Percentiles rank a stretch among this genome's conserved stretches.
Evolutionary conservation across 2,329 filamentous ascomycete species (phyloP).

Genomic region (Penicillium sp.): DNA sequence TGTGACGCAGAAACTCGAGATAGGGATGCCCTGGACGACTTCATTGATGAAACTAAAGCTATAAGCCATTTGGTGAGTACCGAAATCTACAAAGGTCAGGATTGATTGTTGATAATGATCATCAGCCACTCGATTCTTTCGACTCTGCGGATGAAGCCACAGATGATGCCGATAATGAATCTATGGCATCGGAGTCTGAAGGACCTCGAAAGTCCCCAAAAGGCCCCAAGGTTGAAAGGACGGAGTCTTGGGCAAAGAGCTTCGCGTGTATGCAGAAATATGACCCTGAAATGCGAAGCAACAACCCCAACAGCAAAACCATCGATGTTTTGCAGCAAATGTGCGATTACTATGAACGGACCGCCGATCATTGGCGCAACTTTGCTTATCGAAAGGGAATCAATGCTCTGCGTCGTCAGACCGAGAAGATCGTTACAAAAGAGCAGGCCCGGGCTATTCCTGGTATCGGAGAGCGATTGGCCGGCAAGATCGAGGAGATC

Average conservation of each 20-base stretch:
- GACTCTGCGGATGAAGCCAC: conserved; percentile 27
- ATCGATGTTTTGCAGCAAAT: conserved; percentile 78
- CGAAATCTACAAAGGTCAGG: not conserved
- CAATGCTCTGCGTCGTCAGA: conserved; percentile 67
- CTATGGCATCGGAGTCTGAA: conserved; percentile 8
- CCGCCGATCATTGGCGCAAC: conserved; percentile 75
- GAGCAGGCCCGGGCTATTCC: conserved; percentile 68
- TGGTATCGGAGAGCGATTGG: conserved; percentile 70
- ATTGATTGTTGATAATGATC: conserved; percentile 14
- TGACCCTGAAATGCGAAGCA: conserved; percentile 42
- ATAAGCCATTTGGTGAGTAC: conserved; percentile 56
- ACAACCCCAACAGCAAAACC: conserved; percentile 72
- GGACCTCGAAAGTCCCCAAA: not conserved
- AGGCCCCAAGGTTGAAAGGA: not conserved
- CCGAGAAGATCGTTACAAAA: conserved; percentile 63
- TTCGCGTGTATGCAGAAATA: conserved; percentile 63
- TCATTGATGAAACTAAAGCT: conserved; percentile 63
- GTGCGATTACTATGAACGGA: conserved; percentile 72
- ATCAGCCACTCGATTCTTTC: conserved; percentile 35
- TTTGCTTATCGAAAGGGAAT: conserved; percentile 77
- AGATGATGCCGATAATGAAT: conserved; percentile 16
- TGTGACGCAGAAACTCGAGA: conserved; percentile 13
- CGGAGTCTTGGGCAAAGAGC: conserved; percentile 39
- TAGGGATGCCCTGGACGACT: conserved; percentile 61
- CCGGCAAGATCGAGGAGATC: conserved; percentile 88